These are phyloP conservation scores for Tetraselmis striata DNA, from an alignment of 139 green algal genomes.

Conservation along the genomic window DNA sequence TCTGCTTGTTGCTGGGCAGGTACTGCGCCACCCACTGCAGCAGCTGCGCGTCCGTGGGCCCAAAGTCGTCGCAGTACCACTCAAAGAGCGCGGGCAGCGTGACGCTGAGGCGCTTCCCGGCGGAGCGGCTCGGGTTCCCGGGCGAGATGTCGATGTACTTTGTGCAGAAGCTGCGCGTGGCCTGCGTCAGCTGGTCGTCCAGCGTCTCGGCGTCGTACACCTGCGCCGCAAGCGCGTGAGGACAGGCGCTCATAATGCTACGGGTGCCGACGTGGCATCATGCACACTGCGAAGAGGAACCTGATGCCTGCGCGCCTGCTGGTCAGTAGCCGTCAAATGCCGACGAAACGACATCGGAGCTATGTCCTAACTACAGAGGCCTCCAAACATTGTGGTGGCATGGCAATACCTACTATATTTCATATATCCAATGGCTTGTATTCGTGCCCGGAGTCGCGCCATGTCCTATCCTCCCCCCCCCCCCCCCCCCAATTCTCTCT, in stretches of 20 bases:
- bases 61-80: conserved; percentile 32
- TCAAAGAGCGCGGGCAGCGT: conserved; percentile 14
- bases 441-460: no score
- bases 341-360: no score
- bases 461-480: no score
- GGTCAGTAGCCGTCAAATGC: no score
- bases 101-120: conserved; percentile 1
- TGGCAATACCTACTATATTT: no score
- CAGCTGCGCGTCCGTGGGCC: conserved; percentile 14
- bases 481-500: no score
- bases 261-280: not conserved
- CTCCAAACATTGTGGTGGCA: no score
- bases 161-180: conserved; percentile 2
- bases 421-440: no score
- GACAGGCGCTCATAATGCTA: no score
- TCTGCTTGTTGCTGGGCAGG: conserved; percentile 7
- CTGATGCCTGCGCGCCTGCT: no score
- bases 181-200: not conserved
- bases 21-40: conserved; percentile 16
- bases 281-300: not conserved
- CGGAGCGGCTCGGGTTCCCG: not conserved
- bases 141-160: not conserved
- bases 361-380: no score
- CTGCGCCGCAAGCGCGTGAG: not conserved
- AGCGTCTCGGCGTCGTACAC: conserved; percentile 6